phyloP scores from a whole-genome alignment of 2,329 filamentous ascomycete species.

The Pseudogymnoascus sp. region DNA sequence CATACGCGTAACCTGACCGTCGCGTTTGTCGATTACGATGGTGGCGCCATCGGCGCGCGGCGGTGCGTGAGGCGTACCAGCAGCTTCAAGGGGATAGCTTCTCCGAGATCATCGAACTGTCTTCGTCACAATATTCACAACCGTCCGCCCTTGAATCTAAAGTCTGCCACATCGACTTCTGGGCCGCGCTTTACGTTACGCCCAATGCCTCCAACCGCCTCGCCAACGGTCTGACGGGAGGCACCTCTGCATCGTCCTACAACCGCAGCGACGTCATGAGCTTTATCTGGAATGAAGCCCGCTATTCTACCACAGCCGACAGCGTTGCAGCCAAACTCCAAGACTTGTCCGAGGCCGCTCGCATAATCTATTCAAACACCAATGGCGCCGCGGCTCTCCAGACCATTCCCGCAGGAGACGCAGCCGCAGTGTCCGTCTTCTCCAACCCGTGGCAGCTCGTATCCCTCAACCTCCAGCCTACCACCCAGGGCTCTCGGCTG shows the following conservation, averaged over 20 bases:
- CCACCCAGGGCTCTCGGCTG: slow-evolving; percentile 29
- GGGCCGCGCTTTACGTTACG: slow-evolving; percentile 32
- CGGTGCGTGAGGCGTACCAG: slow-evolving; percentile 29
- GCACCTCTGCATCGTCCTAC: slow-evolving; percentile 23
- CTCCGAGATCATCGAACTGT: slow-evolving; percentile 28
- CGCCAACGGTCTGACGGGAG: slow-evolving; percentile 23
- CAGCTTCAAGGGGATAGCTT: slow-evolving; percentile 26
- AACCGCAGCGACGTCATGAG: slow-evolving; percentile 28
- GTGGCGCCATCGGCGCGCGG: slow-evolving; percentile 34
- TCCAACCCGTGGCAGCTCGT: slow-evolving; percentile 30
- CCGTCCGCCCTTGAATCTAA: not conserved
- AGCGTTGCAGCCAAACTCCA: slow-evolving; percentile 27
- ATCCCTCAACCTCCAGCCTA: slow-evolving; percentile 26
- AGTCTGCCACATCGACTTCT: slow-evolving; percentile 30
- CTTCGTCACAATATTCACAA: slow-evolving; percentile 22
- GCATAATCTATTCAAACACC: slow-evolving; percentile 22
- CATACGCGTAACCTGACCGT: slow-evolving; percentile 40
- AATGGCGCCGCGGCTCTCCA: slow-evolving; percentile 18
- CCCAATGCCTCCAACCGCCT: slow-evolving; percentile 29
- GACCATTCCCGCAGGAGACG: slow-evolving; percentile 21
- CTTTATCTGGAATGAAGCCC: slow-evolving; percentile 32
- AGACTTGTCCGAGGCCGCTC: slow-evolving; percentile 22
- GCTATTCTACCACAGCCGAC: slow-evolving; percentile 29
- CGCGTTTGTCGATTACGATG: slow-evolving; percentile 57
- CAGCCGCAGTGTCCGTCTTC: slow-evolving; percentile 25